These are phyloP conservation scores for Beauveria asiatica DNA, from an alignment of 2,329 filamentous ascomycete species.

Conservation along the genomic window DNA sequence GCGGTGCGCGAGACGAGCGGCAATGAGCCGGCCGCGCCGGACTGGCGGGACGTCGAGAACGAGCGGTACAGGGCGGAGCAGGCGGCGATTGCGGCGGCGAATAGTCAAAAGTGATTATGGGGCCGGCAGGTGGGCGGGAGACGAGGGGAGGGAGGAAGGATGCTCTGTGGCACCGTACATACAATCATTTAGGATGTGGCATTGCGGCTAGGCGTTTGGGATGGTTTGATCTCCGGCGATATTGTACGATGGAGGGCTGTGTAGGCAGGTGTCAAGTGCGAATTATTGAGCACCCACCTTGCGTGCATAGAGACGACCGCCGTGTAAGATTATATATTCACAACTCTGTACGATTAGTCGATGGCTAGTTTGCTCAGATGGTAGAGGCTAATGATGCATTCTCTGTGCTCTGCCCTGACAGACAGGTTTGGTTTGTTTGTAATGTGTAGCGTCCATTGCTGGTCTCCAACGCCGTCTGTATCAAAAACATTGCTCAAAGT, in stretches of 20 bases:
- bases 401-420: too few species aligned
- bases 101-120: neutral
- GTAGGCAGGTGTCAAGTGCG: neutral
- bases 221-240: neutral
- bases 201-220: conserved; percentile 3
- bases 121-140: neutral
- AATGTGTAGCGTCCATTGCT: too few species aligned
- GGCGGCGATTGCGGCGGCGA: conserved; percentile 17
- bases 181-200: neutral
- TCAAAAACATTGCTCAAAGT: too few species aligned
- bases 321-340: neutral
- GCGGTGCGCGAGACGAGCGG: conserved; percentile 58
- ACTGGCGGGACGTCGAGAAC: conserved; percentile 59
- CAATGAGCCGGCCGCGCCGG: conserved; percentile 51
- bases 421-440: too few species aligned
- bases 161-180: neutral
- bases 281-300: neutral
- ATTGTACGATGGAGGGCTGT: neutral
- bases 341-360: neutral
- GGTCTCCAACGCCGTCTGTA: too few species aligned
- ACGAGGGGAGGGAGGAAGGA: neutral
- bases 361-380: neutral
- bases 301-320: neutral
- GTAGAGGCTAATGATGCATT: neutral
- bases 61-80: conserved; percentile 42